Base-by-base conservation (phyloP, 1,284 basidiomycete species). In the Papiliotrema laurentii region DNA sequence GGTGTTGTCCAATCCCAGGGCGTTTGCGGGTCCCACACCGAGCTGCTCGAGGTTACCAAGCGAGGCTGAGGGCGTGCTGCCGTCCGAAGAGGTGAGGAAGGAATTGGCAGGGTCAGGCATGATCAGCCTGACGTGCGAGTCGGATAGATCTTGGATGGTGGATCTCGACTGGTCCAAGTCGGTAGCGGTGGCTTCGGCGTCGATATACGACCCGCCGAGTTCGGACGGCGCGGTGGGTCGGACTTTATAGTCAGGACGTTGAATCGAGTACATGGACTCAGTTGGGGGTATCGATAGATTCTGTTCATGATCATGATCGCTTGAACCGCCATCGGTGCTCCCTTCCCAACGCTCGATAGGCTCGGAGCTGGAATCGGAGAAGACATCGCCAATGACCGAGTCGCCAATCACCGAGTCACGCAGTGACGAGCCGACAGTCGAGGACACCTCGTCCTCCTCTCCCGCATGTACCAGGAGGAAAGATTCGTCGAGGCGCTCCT, bases 341-440 rank as follows among this genome's bases (percentile, higher is more conserved):
- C 26, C 22, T 11, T 49, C 24, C 39, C 45, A 44, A 13, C 25
- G n/a, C 24, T 26, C 13, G 22, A 35, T 31, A 41, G 44, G 22
- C n/a, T 39, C 22, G 35, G n/a, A n/a, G 38, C 41, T 39, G 19
- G 48, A 40, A 33, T 54, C 52, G 18, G 42, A 44, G 16, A 45
- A 34, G 3, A 50, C n/a, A 14, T 41, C 47, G 22, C 21, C 43
- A 19, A 50, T 25, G 22, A 47, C 80, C 16, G 77, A 76, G n/a
- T 41, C 47, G 22, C 21, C 43, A 19, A 50, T 25, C 11, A 47
- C 80, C 16, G 77, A 76, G 38, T 75, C 77, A 38, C 83, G 78
- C 18, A 82, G 77, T 72, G 87, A 90, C 72, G 86, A 90, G 69
- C 77, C 88, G 21, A 88, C 71, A 14, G 81, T 45, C 2, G 49